Percentiles rank a stretch among this genome's conserved stretches.
Conservation (phyloP, 257 asterid genomes). For the Nicotiana knightiana region DNA sequence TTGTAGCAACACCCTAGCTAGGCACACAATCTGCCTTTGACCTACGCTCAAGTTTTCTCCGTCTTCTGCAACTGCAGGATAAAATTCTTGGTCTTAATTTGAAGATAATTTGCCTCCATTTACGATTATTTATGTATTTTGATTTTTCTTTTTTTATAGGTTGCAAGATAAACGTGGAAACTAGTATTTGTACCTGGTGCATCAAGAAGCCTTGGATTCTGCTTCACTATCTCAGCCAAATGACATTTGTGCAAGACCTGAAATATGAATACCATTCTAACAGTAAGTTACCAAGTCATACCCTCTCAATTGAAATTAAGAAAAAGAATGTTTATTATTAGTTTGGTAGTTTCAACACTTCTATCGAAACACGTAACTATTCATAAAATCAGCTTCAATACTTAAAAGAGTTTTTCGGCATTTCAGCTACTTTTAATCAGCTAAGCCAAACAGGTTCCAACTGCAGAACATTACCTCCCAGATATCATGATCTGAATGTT, state of each 20-base stretch:
- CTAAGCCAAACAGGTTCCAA: too few relatives aligned
- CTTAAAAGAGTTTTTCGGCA: too few relatives aligned
- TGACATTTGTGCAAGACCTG: conserved; percentile 72
- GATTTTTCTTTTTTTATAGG: not conserved
- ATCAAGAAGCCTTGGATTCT: conserved; percentile 62
- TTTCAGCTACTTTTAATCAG: too few relatives aligned
- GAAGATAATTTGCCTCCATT: not conserved
- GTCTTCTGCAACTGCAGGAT: conserved; percentile 65
- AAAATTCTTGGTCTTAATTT: not conserved
- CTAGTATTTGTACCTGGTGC: conserved; percentile 47
- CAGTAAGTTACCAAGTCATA: not conserved
- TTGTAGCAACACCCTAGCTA: conserved; percentile 59
- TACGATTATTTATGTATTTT: not conserved
- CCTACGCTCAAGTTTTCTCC: conserved; percentile 90
- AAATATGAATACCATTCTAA: not conserved
- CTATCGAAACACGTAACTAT: too few relatives aligned
- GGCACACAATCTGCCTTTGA: conserved; percentile 77
- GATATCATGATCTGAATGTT: conserved; percentile 54
- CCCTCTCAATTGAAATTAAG: not conserved
- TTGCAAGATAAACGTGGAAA: not conserved
- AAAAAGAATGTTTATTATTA: not conserved
- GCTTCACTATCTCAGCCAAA: conserved; percentile 50
- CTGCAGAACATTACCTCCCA: conserved; percentile 52
- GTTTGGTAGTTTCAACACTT: too few relatives aligned
- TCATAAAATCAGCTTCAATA: too few relatives aligned